These are phyloP conservation scores for Pseudogymnoascus sp. DNA, from an alignment of 2,329 filamentous ascomycete species.

Conservation along the genomic window DNA sequence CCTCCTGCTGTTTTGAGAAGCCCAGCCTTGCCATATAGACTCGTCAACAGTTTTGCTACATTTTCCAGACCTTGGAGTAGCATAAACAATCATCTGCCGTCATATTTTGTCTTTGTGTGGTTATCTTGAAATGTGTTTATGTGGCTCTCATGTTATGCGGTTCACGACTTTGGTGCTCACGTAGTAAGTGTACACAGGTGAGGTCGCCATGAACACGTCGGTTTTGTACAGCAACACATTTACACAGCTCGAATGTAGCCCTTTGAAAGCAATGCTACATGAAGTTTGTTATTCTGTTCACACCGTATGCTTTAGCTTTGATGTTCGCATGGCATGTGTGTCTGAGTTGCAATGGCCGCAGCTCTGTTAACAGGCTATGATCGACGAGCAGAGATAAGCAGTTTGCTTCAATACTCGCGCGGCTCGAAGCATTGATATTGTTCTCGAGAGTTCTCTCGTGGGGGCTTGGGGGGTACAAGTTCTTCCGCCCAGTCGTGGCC, in stretches of 20 bases:
- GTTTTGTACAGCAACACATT: not conserved
- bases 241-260: not conserved
- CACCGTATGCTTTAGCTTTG: not conserved
- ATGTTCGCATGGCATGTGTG: not conserved
- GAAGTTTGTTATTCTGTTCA: not conserved
- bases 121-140: not conserved
- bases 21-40: not conserved
- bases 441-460: not conserved
- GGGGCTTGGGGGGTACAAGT: not conserved
- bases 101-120: not conserved
- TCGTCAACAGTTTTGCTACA: not conserved
- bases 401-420: not conserved
- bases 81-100: not conserved
- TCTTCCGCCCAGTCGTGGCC: not conserved
- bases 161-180: not conserved
- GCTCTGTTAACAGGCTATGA: not conserved
- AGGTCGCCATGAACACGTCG: not conserved
- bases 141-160: not conserved
- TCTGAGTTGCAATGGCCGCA: not conserved
- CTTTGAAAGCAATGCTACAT: not conserved
- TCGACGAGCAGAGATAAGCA: not conserved
- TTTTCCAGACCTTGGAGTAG: not conserved
- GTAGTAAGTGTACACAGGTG: not conserved
- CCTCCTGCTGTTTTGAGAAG: not conserved
- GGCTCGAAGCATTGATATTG: constrained; percentile 1